phyloP scores from a whole-genome alignment of 1,284 basidiomycete genomes.

The Microbotryum intermedium region DNA sequence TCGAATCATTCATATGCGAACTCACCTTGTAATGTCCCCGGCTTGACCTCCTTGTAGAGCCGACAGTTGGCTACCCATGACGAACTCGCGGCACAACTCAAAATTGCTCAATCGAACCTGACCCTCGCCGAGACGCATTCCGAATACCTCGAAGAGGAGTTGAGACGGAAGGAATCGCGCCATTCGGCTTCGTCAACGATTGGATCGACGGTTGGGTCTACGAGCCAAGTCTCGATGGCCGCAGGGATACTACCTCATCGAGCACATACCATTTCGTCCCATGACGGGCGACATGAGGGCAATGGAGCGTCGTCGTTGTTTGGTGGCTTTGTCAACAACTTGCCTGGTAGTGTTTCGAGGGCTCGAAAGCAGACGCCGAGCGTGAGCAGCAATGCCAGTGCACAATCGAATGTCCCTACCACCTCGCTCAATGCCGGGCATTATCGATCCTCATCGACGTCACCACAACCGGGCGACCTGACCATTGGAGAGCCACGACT shows the following conservation, averaged over 20 bases:
- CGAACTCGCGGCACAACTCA: constrained; percentile 32
- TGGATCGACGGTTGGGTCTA: too few relatives aligned
- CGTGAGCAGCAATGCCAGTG: background rate
- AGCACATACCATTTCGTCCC: too few relatives aligned
- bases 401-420: background rate
- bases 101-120: constrained; percentile 35
- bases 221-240: too few relatives aligned
- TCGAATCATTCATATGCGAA: background rate
- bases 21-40: too few relatives aligned
- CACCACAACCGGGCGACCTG: too few relatives aligned
- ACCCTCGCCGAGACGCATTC: constrained; percentile 33
- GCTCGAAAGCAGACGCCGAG: background rate
- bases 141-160: constrained; percentile 33
- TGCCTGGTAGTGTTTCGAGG: too few relatives aligned
- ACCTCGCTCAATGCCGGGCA: background rate
- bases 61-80: constrained; percentile 29
- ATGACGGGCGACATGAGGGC: too few relatives aligned
- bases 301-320: too few relatives aligned
- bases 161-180: constrained; percentile 14
- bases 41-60: constrained; percentile 1
- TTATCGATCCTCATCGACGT: too few relatives aligned
- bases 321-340: too few relatives aligned
- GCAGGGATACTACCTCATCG: too few relatives aligned
- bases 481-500: background rate
- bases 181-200: too few relatives aligned